Conservation (phyloP, 768 basidiomycete species). For the Russula griseocarnosa region DNA sequence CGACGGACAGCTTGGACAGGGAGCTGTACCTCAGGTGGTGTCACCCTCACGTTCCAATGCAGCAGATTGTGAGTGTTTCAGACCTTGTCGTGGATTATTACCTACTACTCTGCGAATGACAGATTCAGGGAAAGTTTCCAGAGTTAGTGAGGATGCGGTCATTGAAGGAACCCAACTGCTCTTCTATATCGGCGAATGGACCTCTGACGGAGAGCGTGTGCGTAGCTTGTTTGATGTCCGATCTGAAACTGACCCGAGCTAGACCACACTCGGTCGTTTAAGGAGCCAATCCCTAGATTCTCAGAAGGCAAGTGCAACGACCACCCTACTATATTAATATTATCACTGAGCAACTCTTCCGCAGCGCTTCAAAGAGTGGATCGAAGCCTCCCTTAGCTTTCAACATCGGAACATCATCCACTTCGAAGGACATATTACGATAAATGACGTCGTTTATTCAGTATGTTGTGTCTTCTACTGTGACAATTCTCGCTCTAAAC, state of each 20-base stretch:
- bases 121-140: constrained; percentile 35
- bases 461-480: not conserved
- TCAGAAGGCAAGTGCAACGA: constrained; percentile 13
- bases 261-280: constrained; percentile 19
- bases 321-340: not conserved
- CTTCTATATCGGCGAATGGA: constrained; percentile 43
- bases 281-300: constrained; percentile 14
- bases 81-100: not conserved
- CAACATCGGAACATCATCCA: constrained; percentile 42
- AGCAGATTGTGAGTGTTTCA: constrained; percentile 6
- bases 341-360: not conserved
- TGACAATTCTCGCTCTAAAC: not conserved
- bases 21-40: not conserved
- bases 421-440: constrained; percentile 39
- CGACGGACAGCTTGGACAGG: not conserved
- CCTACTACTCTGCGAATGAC: not conserved
- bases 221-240: constrained; percentile 29
- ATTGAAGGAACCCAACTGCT: constrained; percentile 41
- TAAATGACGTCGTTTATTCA: constrained; percentile 30
- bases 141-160: constrained; percentile 34
- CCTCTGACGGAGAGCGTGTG: constrained; percentile 38
- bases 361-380: constrained; percentile 44
- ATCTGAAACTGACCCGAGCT: not conserved
- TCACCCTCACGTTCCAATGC: not conserved
- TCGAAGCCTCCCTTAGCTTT: constrained; percentile 43